A percentile compares a stretch with the other conserved stretches of the same genome.
Evolutionary conservation across 2,329 filamentous ascomycete species (phyloP).

Genomic region (Hymenoscyphus repandus): DNA sequence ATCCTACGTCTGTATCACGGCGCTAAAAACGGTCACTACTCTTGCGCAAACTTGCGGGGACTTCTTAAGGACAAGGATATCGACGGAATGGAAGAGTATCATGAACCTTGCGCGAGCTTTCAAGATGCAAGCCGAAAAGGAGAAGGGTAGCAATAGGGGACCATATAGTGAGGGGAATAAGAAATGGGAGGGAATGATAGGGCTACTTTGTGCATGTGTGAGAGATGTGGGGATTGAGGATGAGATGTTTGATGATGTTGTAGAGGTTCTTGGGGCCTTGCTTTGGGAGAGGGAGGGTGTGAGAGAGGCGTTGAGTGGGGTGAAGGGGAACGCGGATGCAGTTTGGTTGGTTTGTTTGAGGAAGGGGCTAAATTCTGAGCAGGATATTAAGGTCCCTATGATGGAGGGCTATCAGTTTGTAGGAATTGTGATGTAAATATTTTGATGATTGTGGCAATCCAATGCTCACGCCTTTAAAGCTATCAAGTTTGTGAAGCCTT

Average conservation of each 20-base stretch:
- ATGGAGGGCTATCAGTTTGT: slow-evolving; percentile 38
- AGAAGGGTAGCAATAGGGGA: slow-evolving; percentile 40
- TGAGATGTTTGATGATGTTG: slow-evolving; percentile 64
- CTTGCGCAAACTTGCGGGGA: slow-evolving; percentile 71
- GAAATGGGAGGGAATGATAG: slow-evolving; percentile 58
- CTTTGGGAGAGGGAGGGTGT: slow-evolving; percentile 44
- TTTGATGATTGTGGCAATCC: too few relatives aligned
- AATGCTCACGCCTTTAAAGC: too few relatives aligned
- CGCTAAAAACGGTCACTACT: slow-evolving; percentile 61
- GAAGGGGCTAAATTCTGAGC: slow-evolving; percentile 19
- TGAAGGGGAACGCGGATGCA: slow-evolving; percentile 64
- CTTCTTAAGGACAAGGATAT: slow-evolving; percentile 73
- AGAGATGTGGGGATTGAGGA: slow-evolving; percentile 60
- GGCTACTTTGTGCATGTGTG: slow-evolving; percentile 56
- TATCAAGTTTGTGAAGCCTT: too few relatives aligned
- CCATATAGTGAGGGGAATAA: slow-evolving; percentile 56
- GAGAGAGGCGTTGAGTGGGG: slow-evolving; percentile 46
- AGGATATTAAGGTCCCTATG: slow-evolving; percentile 35
- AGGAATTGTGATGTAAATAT: neutral
- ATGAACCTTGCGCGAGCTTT: slow-evolving; percentile 44
- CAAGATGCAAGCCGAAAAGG: slow-evolving; percentile 37
- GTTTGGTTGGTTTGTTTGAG: slow-evolving; percentile 62
- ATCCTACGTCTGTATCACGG: slow-evolving; percentile 62
- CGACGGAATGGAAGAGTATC: slow-evolving; percentile 62
- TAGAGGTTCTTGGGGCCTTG: slow-evolving; percentile 54